phyloP scores from a whole-genome alignment of 2,329 filamentous ascomycete species.

The Aspergillus sp. region DNA sequence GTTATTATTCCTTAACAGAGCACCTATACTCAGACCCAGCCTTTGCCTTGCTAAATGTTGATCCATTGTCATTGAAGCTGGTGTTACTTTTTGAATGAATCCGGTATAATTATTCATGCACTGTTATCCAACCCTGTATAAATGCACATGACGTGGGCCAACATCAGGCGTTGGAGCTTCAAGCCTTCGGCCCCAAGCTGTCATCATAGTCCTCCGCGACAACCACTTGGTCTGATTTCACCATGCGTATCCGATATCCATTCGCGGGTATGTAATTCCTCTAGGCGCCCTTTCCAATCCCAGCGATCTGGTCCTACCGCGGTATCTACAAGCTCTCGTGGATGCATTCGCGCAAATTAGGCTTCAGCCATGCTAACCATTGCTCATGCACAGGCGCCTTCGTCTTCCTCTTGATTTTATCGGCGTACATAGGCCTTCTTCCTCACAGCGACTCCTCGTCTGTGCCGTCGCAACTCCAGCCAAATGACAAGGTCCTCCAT shows the following conservation, averaged over 20 bases:
- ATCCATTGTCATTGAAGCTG: slow-evolving; percentile 2
- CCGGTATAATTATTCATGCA: slow-evolving; percentile 4
- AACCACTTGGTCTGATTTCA: slow-evolving; percentile 14
- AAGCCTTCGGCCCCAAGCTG: neutral
- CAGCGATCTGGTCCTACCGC: neutral
- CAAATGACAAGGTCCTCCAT: slow-evolving; percentile 91
- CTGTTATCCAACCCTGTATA: slow-evolving; percentile 6
- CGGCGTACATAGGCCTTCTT: slow-evolving; percentile 78
- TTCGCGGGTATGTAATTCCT: slow-evolving; percentile 68
- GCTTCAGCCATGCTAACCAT: neutral
- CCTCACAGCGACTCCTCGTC: slow-evolving; percentile 40
- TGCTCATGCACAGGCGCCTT: slow-evolving; percentile 58
- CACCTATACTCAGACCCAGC: neutral
- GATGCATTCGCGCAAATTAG: neutral
- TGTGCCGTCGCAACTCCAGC: slow-evolving; percentile 50
- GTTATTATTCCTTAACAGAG: neutral
- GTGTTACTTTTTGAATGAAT: slow-evolving; percentile 1
- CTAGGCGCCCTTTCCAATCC: neutral
- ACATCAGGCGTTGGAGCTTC: slow-evolving; percentile 2
- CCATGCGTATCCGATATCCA: slow-evolving; percentile 81
- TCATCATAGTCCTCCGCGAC: slow-evolving; percentile 11
- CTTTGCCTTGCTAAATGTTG: neutral
- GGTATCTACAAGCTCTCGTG: neutral
- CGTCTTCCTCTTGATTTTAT: slow-evolving; percentile 65
- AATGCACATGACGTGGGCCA: slow-evolving; percentile 12